Evolutionary conservation across 805 yeast genomes (phyloP).

Genomic region (Starmerella powellii): DNA sequence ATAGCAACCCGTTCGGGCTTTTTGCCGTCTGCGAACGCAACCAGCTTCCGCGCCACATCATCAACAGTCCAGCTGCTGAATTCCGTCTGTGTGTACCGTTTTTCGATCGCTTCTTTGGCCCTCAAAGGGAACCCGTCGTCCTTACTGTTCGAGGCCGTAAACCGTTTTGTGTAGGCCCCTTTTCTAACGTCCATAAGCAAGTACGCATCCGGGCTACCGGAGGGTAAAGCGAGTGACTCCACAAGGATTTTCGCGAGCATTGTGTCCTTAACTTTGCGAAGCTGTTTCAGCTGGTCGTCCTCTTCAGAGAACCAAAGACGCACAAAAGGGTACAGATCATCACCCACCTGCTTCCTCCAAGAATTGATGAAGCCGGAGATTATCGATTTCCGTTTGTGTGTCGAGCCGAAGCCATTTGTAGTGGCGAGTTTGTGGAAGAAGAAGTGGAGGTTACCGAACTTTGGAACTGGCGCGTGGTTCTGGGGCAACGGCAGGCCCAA

Average conservation of each 20-base stretch:
- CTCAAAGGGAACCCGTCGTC: slow-evolving; percentile 42
- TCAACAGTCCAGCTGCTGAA: slow-evolving; percentile 36
- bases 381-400: slow-evolving; percentile 15
- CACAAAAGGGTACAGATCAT: slow-evolving; percentile 56
- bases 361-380: slow-evolving; percentile 35
- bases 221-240: slow-evolving; percentile 45
- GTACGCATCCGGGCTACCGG: slow-evolving; percentile 48
- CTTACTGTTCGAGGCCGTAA: neutral
- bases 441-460: slow-evolving; percentile 17
- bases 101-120: slow-evolving; percentile 39
- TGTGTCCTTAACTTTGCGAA: slow-evolving; percentile 53
- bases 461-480: slow-evolving; percentile 18
- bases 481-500: slow-evolving; percentile 16
- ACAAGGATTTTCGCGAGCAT: slow-evolving; percentile 41
- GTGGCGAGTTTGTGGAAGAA: slow-evolving; percentile 13
- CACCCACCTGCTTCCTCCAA: slow-evolving; percentile 47
- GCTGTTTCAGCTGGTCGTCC: slow-evolving; percentile 39
- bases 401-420: slow-evolving; percentile 14
- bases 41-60: slow-evolving; percentile 39
- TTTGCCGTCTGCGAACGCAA: slow-evolving; percentile 32
- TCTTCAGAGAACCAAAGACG: slow-evolving; percentile 48
- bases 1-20: slow-evolving; percentile 35
- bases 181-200: slow-evolving; percentile 30
- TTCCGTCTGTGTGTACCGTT: slow-evolving; percentile 34
- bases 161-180: neutral